Evolutionary conservation across 2,329 filamentous ascomycete genomes (phyloP).

Genomic region (Penicillium sp.): DNA sequence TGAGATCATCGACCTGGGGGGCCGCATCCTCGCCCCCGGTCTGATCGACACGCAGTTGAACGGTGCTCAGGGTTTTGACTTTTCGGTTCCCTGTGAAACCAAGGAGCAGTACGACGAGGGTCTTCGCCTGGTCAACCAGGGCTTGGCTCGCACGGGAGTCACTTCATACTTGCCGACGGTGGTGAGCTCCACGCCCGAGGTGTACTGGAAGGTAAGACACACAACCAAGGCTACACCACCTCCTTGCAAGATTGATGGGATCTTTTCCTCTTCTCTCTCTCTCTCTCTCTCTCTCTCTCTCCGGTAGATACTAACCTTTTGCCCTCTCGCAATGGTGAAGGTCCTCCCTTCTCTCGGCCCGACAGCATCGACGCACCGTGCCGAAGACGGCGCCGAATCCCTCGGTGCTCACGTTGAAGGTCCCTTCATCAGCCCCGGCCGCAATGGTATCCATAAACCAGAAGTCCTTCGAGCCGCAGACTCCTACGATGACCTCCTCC

Average conservation of each 20-base stretch:
- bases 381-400: constrained; percentile 70
- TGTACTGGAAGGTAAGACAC: constrained; percentile 64
- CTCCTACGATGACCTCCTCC: constrained; percentile 53
- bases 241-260: no score
- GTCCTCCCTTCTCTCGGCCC: constrained; percentile 71
- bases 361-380: constrained; percentile 54
- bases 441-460: constrained; percentile 79
- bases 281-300: no score
- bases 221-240: neutral
- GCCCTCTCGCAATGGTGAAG: constrained; percentile 9
- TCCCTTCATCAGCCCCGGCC: constrained; percentile 74
- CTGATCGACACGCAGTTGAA: constrained; percentile 91
- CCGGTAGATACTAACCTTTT: no score
- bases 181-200: constrained; percentile 64
- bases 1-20: constrained; percentile 68
- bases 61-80: constrained; percentile 88
- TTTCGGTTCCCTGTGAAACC: constrained; percentile 65
- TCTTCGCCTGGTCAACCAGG: constrained; percentile 64
- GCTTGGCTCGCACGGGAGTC: constrained; percentile 71
- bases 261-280: no score
- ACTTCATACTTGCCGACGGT: constrained; percentile 84
- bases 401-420: constrained; percentile 88
- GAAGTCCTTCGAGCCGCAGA: constrained; percentile 62
- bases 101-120: constrained; percentile 64
- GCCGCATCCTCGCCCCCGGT: constrained; percentile 77